phyloP scores from a whole-genome alignment of 768 basidiomycete genomes.

The Tylopilus cervinicoccineus region DNA sequence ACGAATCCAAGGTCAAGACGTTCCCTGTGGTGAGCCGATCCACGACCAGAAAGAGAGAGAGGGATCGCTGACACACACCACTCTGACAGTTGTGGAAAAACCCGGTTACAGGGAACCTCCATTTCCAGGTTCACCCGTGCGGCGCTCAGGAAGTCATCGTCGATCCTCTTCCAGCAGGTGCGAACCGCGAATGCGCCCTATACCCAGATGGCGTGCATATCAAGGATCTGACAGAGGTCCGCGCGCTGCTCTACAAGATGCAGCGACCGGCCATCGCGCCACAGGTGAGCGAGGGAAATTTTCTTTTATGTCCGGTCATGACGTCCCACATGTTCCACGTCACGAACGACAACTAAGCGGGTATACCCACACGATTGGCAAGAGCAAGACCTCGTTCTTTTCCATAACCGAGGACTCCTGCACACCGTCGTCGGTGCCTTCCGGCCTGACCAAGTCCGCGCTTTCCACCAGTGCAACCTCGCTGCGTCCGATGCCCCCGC shows the following conservation, averaged over 20 bases:
- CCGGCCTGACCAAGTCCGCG: constrained; percentile 41
- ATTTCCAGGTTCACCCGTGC: constrained; percentile 90
- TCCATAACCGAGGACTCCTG: constrained; percentile 69
- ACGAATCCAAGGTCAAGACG: constrained; percentile 67
- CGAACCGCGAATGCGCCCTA: constrained; percentile 55
- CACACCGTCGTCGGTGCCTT: constrained; percentile 70
- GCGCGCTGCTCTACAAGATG: constrained; percentile 77
- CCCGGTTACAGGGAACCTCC: constrained; percentile 74
- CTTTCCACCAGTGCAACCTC: constrained; percentile 57
- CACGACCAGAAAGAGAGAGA: not conserved
- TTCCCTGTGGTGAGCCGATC: constrained; percentile 52
- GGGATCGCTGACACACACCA: not conserved
- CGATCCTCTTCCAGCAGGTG: constrained; percentile 64
- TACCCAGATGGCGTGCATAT: constrained; percentile 83
- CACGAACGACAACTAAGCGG: constrained; percentile 31
- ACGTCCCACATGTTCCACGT: not conserved
- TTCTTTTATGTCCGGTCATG: not conserved
- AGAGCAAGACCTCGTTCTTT: constrained; percentile 60
- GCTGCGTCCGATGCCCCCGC: constrained; percentile 47
- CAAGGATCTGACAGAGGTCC: constrained; percentile 66
- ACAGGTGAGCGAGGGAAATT: constrained; percentile 32
- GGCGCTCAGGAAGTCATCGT: constrained; percentile 65
- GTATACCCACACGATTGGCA: constrained; percentile 90
- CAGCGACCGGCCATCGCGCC: constrained; percentile 89
- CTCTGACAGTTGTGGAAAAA: constrained; percentile 80